Evolutionary conservation across 345 rosid species (phyloP).

Genomic region (Citrus sp.): DNA sequence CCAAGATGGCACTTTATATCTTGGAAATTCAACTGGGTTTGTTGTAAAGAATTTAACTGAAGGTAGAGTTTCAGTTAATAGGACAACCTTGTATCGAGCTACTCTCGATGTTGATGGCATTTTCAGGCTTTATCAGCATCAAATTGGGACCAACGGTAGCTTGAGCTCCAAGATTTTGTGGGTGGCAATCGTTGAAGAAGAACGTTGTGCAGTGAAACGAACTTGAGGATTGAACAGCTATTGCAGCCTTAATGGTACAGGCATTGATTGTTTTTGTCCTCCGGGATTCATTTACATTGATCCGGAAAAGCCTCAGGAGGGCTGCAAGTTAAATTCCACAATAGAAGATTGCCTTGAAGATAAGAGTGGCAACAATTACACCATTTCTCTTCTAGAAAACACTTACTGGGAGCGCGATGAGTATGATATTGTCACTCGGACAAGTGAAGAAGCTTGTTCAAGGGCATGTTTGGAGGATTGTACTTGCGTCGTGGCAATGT

Average conservation of each 20-base stretch:
- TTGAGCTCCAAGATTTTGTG: no score
- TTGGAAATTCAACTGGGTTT: conserved; percentile 7
- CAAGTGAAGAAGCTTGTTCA: background rate
- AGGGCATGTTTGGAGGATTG: background rate
- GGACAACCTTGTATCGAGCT: no score
- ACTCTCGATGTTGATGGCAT: no score
- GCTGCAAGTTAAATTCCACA: background rate
- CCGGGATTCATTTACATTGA: background rate
- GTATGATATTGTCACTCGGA: background rate
- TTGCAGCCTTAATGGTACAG: background rate
- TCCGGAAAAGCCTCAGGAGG: background rate
- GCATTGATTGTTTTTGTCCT: background rate
- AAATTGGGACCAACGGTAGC: no score
- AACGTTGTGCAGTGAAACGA: no score
- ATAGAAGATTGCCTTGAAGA: background rate
- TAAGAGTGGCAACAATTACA: background rate
- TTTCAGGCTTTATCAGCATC: no score
- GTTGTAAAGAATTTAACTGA: no score
- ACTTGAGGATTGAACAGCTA: background rate
- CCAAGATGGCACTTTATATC: conserved; percentile 13
- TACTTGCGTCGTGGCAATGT: background rate
- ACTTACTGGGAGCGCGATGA: background rate
- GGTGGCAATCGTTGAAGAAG: accelerated
- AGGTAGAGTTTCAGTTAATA: no score
- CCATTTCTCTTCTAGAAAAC: background rate